Conservation (phyloP, 768 basidiomycete species). For the Tylopilus rubrobrunneus region DNA sequence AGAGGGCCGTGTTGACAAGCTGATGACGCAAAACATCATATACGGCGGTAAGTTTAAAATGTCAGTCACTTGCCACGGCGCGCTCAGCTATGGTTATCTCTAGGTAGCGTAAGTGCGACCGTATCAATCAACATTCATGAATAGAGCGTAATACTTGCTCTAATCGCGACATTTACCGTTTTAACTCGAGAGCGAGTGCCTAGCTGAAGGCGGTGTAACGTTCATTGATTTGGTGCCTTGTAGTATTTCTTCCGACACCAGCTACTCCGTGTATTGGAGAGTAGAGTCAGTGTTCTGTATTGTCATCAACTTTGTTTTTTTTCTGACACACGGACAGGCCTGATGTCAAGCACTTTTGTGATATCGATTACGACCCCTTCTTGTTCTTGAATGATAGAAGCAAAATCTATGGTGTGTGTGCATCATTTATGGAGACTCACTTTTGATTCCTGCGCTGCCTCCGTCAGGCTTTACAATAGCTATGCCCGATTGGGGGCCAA, state of each 20-base stretch:
- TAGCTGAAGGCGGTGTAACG: background rate
- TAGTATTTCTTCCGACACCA: conserved; percentile 57
- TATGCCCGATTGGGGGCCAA: conserved; percentile 60
- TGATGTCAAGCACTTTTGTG: conserved; percentile 51
- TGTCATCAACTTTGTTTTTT: background rate
- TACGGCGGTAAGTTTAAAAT: conserved; percentile 43
- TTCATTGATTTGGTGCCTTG: conserved; percentile 5
- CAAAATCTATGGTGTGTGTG: conserved; percentile 45
- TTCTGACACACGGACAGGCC: conserved; percentile 32
- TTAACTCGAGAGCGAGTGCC: conserved; percentile 57
- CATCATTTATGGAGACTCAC: background rate
- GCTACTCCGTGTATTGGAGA: conserved; percentile 58
- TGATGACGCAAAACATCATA: conserved; percentile 46
- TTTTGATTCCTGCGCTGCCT: background rate
- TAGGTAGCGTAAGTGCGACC: conserved; percentile 38
- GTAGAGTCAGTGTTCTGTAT: conserved; percentile 41
- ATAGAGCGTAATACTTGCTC: background rate
- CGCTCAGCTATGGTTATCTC: conserved; percentile 6
- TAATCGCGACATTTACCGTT: conserved; percentile 74
- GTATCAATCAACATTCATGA: background rate
- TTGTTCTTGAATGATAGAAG: conserved; percentile 50
- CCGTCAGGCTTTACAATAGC: conserved; percentile 56
- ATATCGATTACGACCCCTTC: conserved; percentile 50
- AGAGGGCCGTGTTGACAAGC: conserved; percentile 45
- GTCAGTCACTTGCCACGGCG: background rate